Evolutionary conservation across 148 eudicot genomes (phyloP), one percentile per base, ranked within the genome.

Genomic region (Camellia sinensis): DNA sequence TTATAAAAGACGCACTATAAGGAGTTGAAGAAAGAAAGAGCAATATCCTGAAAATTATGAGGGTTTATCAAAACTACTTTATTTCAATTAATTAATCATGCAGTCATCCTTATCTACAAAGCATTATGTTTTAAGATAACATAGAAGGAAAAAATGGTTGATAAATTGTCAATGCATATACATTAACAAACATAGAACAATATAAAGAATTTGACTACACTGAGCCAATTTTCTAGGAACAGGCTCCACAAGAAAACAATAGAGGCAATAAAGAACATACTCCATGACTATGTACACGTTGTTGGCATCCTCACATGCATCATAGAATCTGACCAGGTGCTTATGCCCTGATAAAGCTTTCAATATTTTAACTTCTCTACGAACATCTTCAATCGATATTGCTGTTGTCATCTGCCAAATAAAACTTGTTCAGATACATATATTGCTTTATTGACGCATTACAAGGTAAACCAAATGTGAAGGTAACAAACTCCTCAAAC

Each of bases 301-400:
- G 89, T 87, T 89, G 53, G 89, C 73, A 83, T 91, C 94, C 82
- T 91, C 94, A 79, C 91, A 91, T 76, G 94, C 91, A 85, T 91
- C 94, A 81, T 89, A 85, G 77, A 91, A 91, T 82, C 81, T 85
- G 78, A 91, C 88, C 72, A 91, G 86, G 89, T 91, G 88, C 78
- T 74, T 86, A 80, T 91, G 94, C 62, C 94, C 94, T 12, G 94
- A 91, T 62, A 91, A 79, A 65, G 92, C 86, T 88, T 82, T 89
- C 76, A 91, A 86, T 40, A 91, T 86, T 82, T 91, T 91, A 66
- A 91, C 94, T 85, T 91, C 94, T 79, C 94, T 83, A 53, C 94
- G 92, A 50, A 91, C 92, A 82, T 91, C 94, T 87, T 91, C 94
- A 70, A 91, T 89, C 63, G 94, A 89, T 82, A 91, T 91, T 8